Base-by-base conservation (phyloP, 2,329 filamentous ascomycete genomes). In the Elsinoe batatas region DNA sequence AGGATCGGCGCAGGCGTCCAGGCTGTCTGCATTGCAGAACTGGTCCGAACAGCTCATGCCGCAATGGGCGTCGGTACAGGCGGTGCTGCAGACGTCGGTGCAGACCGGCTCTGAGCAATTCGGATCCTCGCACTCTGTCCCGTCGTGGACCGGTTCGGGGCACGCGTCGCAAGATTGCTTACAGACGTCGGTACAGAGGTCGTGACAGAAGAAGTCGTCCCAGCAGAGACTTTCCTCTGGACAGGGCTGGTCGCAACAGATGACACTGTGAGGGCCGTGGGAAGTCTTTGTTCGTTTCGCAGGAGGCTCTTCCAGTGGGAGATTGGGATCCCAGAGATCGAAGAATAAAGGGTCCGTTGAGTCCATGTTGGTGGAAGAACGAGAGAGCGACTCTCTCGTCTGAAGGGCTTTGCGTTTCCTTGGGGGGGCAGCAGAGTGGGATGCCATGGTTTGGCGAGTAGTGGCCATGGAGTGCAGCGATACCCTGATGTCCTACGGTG, bases 201-300 rank as follows among this genome's bases (percentile, higher is more conserved):
- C 53, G 53, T 55, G 38, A 37, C 53, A 55, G 53, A 44, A 55
- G 53, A 44, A 55, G 32, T 55, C 53, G 17, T 55, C 38, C 32
- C 38, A 55, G 18, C 53, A 55, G 40, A 55, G 53, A 26, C 26
- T 36, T 13, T 55, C 53, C 12, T 55, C 53, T 3, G 53, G 53
- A 12, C 53, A 55, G n/a, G 53, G 53, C 26, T 55, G 53, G 46
- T 55, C 53, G 53, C 53, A 55, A 32, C 53, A 55, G 18, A 55
- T 26, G 53, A 55, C 38, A 12, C 32, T 44, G n/a, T 42, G 32
- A 26, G 53, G 38, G 12, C n/a, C 30, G 26, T 55, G 53, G 12
- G 40, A 33, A 35, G 53, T 47, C 53, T 55, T 55, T 44, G 53
- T 22, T 22, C 53, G 38, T 32, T 55, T 55, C 4, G 38, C n/a